Conservation (phyloP, 2,329 filamentous ascomycete genomes). For the Colletotrichum viniferum region DNA sequence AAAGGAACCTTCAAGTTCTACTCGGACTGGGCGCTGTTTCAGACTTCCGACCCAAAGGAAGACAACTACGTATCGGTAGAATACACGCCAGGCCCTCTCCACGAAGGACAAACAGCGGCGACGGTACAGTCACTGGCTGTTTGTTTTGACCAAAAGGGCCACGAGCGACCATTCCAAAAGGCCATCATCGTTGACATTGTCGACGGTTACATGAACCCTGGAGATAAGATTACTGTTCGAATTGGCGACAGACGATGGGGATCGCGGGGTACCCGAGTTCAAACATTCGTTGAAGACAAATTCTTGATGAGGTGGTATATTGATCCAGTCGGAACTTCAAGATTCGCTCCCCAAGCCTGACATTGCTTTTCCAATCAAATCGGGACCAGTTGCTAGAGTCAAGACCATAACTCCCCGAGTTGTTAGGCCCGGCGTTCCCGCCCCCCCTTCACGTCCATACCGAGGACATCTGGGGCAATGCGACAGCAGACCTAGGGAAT, state of each 20-base stretch:
- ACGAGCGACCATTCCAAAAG: constrained; percentile 41
- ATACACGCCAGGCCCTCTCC: constrained; percentile 29
- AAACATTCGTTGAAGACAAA: constrained; percentile 38
- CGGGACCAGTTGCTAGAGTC: constrained; percentile 24
- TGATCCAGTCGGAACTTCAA: constrained; percentile 38
- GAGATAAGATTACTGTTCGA: constrained; percentile 35
- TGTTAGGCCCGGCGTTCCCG: constrained; percentile 20
- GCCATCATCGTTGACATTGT: constrained; percentile 40
- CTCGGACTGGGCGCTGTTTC: constrained; percentile 39
- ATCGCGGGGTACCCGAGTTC: constrained; percentile 32
- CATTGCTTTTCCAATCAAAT: constrained; percentile 28
- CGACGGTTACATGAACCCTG: constrained; percentile 39
- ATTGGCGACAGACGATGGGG: constrained; percentile 36
- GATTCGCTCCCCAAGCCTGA: constrained; percentile 37
- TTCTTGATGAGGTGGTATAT: constrained; percentile 41
- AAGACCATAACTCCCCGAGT: constrained; percentile 26
- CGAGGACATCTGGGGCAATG: constrained; percentile 33
- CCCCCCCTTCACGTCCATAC: constrained; percentile 28
- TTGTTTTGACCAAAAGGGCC: constrained; percentile 41
- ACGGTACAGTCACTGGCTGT: constrained; percentile 36
- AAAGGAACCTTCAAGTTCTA: constrained; percentile 44
- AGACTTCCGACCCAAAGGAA: constrained; percentile 31
- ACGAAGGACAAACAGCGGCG: constrained; percentile 32
- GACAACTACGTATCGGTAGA: constrained; percentile 38
- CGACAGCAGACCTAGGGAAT: constrained; percentile 20